Base-by-base conservation (phyloP, 345 rosid genomes). In the Gossypium raimondii region DNA sequence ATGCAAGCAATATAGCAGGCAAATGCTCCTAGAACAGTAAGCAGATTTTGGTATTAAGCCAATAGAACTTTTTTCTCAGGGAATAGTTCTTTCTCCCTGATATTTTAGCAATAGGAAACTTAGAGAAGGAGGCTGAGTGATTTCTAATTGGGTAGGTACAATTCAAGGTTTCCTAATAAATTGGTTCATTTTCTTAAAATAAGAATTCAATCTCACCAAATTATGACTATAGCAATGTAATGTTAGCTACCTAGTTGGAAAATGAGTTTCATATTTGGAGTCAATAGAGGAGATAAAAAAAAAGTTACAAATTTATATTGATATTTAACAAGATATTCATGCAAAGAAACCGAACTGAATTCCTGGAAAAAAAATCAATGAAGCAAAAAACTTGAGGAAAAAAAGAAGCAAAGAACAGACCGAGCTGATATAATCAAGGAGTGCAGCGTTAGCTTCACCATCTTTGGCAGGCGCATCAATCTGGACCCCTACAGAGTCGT, bases 381-480 rank as follows among this genome's bases (percentile, higher is more conserved):
- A n/a, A 18, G 18, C 14, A 17, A 57, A 11, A 50, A 29, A 17
- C 3, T 14, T 16, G 0, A 41, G 43, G 8, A 47, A 38, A 14
- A 38, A 55, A 9, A 22, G 24, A 29, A 57, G 18, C 20, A 25
- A 56, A 45, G 18, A 64, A 80, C 85, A 83, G 53, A 93, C 99
- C 79, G 91, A 90, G 87, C 93, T 90, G 69, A 95, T 91, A 85
- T 81, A 91, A 50, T 91, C 98, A 43, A 93, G 88, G 66, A 93
- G 93, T 6, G 98, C 97, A 0, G 94, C 91, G 82, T 95, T 95
- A 67, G 97, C 98, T 78, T 91, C 96, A 9, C 97, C 99, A 74
- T 93, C 98, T 77, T 89, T 90, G n/a, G 97, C 89, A 22, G 96
- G 98, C 11, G 97, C 96, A 70, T 95, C 94, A 57, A 95, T 93